Percentiles rank a stretch among this genome's conserved stretches.
phyloP scores from a whole-genome alignment of 2,329 filamentous ascomycete species.

The Aureobasidium sp. region DNA sequence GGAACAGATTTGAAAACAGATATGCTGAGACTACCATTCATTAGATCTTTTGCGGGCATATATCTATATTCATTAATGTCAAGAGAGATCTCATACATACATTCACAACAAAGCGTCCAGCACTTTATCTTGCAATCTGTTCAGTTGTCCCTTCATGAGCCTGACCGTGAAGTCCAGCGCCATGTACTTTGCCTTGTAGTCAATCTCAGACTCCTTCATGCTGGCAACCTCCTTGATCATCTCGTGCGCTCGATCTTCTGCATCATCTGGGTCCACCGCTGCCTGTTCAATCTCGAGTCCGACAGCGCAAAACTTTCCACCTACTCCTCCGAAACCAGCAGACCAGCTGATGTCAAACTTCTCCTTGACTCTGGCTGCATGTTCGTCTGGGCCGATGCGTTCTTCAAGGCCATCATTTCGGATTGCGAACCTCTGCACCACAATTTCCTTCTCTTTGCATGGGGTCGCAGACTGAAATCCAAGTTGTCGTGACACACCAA shows the following conservation, averaged over 20 bases:
- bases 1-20: background rate
- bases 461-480: slow-evolving; percentile 30
- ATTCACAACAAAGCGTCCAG: slow-evolving; percentile 19
- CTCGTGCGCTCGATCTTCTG: slow-evolving; percentile 18
- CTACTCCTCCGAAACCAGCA: slow-evolving; percentile 33
- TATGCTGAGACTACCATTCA: background rate
- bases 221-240: slow-evolving; percentile 18
- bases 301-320: slow-evolving; percentile 36
- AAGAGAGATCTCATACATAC: background rate
- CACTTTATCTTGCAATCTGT: slow-evolving; percentile 24
- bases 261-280: slow-evolving; percentile 13
- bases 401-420: slow-evolving; percentile 21
- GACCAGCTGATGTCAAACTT: slow-evolving; percentile 39
- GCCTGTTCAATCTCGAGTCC: slow-evolving; percentile 24
- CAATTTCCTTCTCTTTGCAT: slow-evolving; percentile 29
- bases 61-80: background rate
- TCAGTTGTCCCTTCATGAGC: slow-evolving; percentile 26
- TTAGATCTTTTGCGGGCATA: background rate
- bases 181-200: slow-evolving; percentile 26
- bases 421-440: slow-evolving; percentile 31
- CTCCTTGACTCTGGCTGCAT: slow-evolving; percentile 30
- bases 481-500: slow-evolving; percentile 27
- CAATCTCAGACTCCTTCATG: slow-evolving; percentile 13
- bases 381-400: slow-evolving; percentile 25
- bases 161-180: slow-evolving; percentile 25